Base-by-base conservation (phyloP, 208 protist species). In the Crithidia brevicula region DNA sequence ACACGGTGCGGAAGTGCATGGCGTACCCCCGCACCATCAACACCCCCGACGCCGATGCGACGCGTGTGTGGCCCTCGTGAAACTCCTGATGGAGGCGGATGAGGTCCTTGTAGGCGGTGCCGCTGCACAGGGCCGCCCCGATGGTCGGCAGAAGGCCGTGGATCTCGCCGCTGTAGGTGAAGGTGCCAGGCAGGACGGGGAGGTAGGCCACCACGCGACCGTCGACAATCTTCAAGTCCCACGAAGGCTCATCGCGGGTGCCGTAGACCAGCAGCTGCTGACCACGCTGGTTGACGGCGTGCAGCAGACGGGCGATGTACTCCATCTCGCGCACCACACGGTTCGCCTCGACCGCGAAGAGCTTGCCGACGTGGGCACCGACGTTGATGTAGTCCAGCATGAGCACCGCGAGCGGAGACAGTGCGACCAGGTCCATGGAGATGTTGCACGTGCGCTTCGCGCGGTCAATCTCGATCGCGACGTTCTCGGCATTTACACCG, bases 71-170 rank as follows among this genome's bases (percentile, higher is more conserved):
- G 46, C 83, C 87, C 45, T 83, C 70, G 45, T 82, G 60, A 63
- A 93, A 93, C 76, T 85, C 54, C 52, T 96, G 94, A 73, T 98
- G 94, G 45, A 97, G 80, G 6, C 87, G 85, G 9, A 98, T 74
- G 7, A 97, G 65, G 60, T 96, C 82, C 74, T 96, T 97, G 68
- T 94, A 95, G 15, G 81, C 57, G 6, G 81, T 89, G 23, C 86
- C 81, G 22, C 64, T 80, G 43, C 58, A 72, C 50, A 98, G 74
- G 18, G 92, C 92, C 23, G 70, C 64, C 31, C 91, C 92, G 53
- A 98, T 90, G 31, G 92, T 96, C 16, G 94, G 92, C 45, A 98
- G 79, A 31, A 96, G 76, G 11, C 87, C 87, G 68, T 92, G 79
- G 22, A 98, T 87, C 52, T 94, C 89, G 38, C 80, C 86, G 40